phyloP scores from a whole-genome alignment of 2,329 filamentous ascomycete genomes.

The Fusarium papillatum region DNA sequence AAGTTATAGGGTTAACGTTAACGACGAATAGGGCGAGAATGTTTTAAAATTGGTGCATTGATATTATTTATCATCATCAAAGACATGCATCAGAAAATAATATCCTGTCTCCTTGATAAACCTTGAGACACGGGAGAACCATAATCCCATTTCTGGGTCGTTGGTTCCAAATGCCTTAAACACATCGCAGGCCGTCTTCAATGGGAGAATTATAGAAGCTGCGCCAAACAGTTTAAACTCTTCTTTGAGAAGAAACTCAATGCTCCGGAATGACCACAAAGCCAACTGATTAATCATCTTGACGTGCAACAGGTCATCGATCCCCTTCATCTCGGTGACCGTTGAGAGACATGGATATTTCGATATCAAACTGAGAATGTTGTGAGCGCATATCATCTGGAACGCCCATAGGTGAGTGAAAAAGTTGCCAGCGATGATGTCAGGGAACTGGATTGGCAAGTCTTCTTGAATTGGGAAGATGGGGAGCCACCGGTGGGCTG shows the following conservation, averaged over 20 bases:
- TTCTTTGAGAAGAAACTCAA: constrained; percentile 53
- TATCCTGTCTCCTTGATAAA: constrained; percentile 7
- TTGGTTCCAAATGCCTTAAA: background rate
- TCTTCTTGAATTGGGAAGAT: background rate
- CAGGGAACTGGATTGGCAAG: constrained; percentile 40
- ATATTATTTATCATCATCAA: background rate
- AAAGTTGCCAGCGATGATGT: constrained; percentile 53
- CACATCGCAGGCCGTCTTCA: constrained; percentile 34
- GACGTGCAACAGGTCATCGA: background rate
- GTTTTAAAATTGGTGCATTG: background rate
- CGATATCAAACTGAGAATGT: constrained; percentile 30
- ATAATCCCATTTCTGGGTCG: background rate
- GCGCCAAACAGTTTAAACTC: constrained; percentile 56
- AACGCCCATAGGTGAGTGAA: constrained; percentile 55
- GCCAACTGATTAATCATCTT: constrained; percentile 32
- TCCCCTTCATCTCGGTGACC: background rate
- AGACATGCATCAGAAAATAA: background rate
- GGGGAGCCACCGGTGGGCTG: constrained; percentile 17
- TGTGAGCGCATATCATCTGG: constrained; percentile 50
- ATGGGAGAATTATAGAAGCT: constrained; percentile 50
- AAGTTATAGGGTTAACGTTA: background rate
- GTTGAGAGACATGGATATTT: background rate
- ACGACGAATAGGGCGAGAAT: background rate
- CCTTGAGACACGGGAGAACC: background rate
- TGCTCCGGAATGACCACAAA: constrained; percentile 48